Evolutionary conservation across 2,329 filamentous ascomycete species (phyloP), one percentile per base, ranked within the genome.

Genomic region (Neocucurbitaria cava): DNA sequence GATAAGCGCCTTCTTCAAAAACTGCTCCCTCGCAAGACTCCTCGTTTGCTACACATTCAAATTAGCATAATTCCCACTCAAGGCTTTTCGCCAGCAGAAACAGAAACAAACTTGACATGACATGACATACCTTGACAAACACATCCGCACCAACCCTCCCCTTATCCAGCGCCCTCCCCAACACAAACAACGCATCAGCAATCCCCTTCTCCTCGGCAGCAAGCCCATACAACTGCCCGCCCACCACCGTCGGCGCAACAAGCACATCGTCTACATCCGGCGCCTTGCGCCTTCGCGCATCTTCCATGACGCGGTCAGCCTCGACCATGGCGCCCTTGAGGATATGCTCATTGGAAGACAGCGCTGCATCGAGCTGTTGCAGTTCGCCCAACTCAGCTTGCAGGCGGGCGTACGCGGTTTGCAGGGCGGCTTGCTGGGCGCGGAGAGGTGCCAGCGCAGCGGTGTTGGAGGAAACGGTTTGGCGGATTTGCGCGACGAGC

Each of bases 211-310:
- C 94, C 72, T 99, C 95, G 1, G 92, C 92, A 24, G 93, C 91
- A 1, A 96, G 81, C 43, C 88, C 87, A 76, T 98, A 99, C 20
- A 99, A 79, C 79, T 99, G 95, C 62, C 94, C 93, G 0, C 90
- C 91, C 4, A 97, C 95, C 1, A 97, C 89, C 0, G 92, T 97
- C 0, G 94, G 92, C 3, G 93, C 92, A n/a, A 97, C 91, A 2
- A 99, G 82, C 30, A 98, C 83, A 56, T 96, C 92, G 73, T 99
- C 95, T 44, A 98, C 89, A 43, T 88, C 86, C 0, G 93, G 92
- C 1, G 88, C 83, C 36, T 83, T 83, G 44, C 90, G 87, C 15
- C 81, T 81, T 52, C 86, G 83, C n/a, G 90, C 90, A 46, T 87
- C 85, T 38, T 86, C 84, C 59, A 97, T 91, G 10, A 93, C 87